Evolutionary conservation across 208 protist species (phyloP), one percentile per base, ranked within the genome.

Genomic region (Novymonas esmeraldas): DNA sequence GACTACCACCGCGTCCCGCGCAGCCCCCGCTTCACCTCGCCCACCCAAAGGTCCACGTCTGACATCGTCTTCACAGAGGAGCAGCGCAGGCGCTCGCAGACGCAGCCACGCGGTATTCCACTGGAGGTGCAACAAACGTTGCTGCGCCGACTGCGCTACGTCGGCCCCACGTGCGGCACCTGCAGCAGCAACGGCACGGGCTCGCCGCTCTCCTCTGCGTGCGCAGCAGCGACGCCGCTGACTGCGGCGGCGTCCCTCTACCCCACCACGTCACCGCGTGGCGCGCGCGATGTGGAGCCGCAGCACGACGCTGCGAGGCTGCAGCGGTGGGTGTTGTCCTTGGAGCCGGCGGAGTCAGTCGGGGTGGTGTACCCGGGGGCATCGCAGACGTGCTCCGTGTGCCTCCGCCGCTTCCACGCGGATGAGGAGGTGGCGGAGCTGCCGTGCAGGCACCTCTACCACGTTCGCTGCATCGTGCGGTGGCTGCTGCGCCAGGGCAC

Each of bases 351-450:
- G 2, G 34, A 51, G n/a, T 24, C 52, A 10, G 2, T 13, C 1
- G 16, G 10, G 10, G 42, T 70, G 42, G 46, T 62, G 10, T 70
- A 31, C 41, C 62, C 70, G 1, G 54, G 31, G 16, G 29, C 57
- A 26, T 68, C 60, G 22, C 33, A 52, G 29, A 52, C 48, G 18
- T 84, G 79, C 49, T 70, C 41, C 1, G 79, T 84, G 36, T 80
- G 73, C 48, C 62, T 79, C 14, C 55, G 28, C 34, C 79, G 73
- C 46, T 26, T 33, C 24, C 13, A 72, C 18, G 73, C n/a, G n/a
- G n/a, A 63, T 5, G 73, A 80, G 62, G 73, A 73, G 28, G 74
- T 84, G 10, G 74, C 65, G 36, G 61, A 77, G 74, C 45, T 80
- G 39, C 73, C 73, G 38, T 84, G 73, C 33, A 60, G 69, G 10